Base-by-base conservation (phyloP, 805 yeast species). In the Zygosaccharomyces gambellarensis region DNA sequence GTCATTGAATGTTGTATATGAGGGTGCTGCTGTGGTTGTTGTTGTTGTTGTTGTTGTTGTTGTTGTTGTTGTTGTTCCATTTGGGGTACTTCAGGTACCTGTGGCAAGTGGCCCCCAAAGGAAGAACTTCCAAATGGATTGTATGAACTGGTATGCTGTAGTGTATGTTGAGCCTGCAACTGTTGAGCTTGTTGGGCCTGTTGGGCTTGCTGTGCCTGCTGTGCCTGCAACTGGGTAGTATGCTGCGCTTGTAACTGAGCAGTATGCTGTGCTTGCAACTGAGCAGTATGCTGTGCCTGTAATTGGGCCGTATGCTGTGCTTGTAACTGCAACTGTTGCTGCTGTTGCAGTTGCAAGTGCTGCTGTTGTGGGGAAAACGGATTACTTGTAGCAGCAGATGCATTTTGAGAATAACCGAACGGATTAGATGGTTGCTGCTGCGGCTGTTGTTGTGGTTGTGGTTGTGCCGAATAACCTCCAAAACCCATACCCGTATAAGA, bases 401-500 rank as follows among this genome's bases (percentile, higher is more conserved):
- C 53, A 12, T 55, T 51, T 23, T 51, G 58, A 2, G 58, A 64
- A 39, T 65, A 41, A 2, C 72, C 57, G 53, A 73, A 72, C 38
- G 77, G 77, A 52, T 73, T 69, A 14, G 61, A 62, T 6, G 56
- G 51, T 38, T 55, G 57, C n/a, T 60, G 62, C 7, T 57, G 51
- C 38, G 55, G 57, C n/a, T 60, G 62, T 6, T 70, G 60, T 3
- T 68, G 70, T 3, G 69, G 65, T 14, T 57, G 51, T 39, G 55
- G 57, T 28, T 57, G 59, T 31, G 22, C 23, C 2, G 65, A 47
- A 57, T 73, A 77, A 1, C 81, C 82, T 10, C 85, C 85, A 63
- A 81, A 80, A 0, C 85, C 86, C 31, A 75, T 75, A 11, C 84
- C 85, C 5, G 84, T 80, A 53, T 67, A 72, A 3, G 71, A 58